Evolutionary conservation across 441 rosid genomes (phyloP).

Genomic region (Populus trichocarpa): DNA sequence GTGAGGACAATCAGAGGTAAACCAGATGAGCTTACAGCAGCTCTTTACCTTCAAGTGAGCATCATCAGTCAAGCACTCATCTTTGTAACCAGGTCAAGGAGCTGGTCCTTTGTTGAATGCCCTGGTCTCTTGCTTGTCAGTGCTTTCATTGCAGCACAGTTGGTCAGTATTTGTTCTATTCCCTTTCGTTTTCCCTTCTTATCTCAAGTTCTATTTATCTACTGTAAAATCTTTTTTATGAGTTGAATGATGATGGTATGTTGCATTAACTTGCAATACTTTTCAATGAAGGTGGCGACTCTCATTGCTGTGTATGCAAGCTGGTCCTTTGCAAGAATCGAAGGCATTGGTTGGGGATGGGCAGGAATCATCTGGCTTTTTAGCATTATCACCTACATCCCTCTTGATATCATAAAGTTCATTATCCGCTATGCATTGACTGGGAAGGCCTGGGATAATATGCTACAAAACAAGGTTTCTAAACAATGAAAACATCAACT

Average conservation of each 20-base stretch:
- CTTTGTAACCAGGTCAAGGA: constrained; percentile 82
- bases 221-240: not conserved
- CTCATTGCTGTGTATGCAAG: constrained; percentile 67
- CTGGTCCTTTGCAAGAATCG: constrained; percentile 79
- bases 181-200: not conserved
- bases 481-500: not conserved
- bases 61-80: constrained; percentile 95
- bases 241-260: not conserved
- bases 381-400: constrained; percentile 66
- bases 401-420: constrained; percentile 87
- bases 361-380: constrained; percentile 78
- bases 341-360: constrained; percentile 96
- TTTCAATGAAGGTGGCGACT: constrained; percentile 62
- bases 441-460: constrained; percentile 76
- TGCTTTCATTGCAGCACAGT: constrained; percentile 74
- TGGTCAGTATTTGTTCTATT: constrained; percentile 40
- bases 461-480: constrained; percentile 56
- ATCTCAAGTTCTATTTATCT: not conserved
- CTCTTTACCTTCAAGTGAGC: constrained; percentile 93
- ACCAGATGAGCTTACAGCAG: constrained; percentile 62
- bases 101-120: constrained; percentile 83
- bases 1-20: constrained; percentile 42
- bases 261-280: not conserved
- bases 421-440: constrained; percentile 59
- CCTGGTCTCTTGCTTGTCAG: constrained; percentile 59